Conservation (phyloP, 257 asterid species). For the Catharanthus roseus region DNA sequence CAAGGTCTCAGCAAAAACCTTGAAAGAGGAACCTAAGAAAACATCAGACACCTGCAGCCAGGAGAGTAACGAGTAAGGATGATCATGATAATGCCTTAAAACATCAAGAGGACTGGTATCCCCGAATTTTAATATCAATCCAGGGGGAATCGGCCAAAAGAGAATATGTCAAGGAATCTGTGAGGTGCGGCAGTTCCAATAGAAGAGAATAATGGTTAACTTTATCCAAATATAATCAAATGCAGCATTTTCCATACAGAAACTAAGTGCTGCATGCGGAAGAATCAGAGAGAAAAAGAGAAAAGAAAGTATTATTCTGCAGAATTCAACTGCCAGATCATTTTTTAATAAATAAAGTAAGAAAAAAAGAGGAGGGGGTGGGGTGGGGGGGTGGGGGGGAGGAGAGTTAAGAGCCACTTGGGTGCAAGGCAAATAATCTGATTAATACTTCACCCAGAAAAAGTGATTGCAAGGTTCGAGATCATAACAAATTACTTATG, state of each 20-base stretch:
- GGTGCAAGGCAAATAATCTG: not conserved
- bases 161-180: not conserved
- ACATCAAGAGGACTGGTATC: not conserved
- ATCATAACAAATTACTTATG: not conserved
- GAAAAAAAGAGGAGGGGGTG: not conserved
- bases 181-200: not conserved
- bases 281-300: not conserved
- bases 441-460: not conserved
- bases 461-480: not conserved
- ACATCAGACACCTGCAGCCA: slow-evolving; percentile 64
- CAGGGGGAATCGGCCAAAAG: not conserved
- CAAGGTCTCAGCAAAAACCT: slow-evolving; percentile 77
- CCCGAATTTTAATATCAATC: not conserved
- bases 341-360: too few relatives aligned
- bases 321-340: not conserved
- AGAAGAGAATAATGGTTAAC: not conserved
- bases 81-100: not conserved
- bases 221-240: not conserved
- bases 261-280: not conserved
- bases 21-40: slow-evolving; percentile 68
- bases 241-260: not conserved
- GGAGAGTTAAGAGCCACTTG: not conserved
- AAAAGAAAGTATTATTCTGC: too few relatives aligned
- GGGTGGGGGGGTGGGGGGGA: not conserved
- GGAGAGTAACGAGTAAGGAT: slow-evolving; percentile 4